These are phyloP conservation scores for Neurospora sp. DNA, from an alignment of 495 filamentous ascomycete genomes.

Conservation along the genomic window DNA sequence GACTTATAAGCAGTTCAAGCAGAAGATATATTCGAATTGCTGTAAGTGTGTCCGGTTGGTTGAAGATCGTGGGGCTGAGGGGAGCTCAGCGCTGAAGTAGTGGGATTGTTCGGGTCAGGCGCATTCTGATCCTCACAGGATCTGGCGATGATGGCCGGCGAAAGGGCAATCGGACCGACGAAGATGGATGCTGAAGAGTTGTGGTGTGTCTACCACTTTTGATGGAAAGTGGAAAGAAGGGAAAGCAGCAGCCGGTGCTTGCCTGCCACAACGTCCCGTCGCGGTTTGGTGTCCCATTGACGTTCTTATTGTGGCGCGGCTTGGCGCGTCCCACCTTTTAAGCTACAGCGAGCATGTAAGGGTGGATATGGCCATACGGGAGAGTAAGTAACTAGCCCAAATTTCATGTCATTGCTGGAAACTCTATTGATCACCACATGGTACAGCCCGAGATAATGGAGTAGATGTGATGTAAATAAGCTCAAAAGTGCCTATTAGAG, in stretches of 20 bases:
- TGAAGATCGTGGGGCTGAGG: neutral
- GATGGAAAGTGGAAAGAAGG: neutral
- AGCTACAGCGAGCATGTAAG: neutral
- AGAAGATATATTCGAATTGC: neutral
- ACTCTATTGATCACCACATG: neutral
- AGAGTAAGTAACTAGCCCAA: neutral
- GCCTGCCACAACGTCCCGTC: neutral
- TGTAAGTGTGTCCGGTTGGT: neutral
- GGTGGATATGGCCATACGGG: neutral
- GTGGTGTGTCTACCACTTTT: neutral
- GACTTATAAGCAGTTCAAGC: neutral
- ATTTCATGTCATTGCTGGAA: neutral
- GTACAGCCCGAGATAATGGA: neutral
- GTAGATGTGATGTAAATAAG: too few species aligned
- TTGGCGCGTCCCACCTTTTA: neutral
- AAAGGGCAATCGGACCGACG: neutral
- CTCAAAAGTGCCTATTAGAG: too few species aligned
- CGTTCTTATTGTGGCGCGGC: neutral
- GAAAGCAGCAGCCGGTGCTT: neutral
- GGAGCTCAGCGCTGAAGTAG: neutral
- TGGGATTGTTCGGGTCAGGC: neutral
- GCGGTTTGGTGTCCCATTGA: neutral
- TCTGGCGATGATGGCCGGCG: neutral
- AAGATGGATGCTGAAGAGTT: neutral
- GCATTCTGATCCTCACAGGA: neutral